A percentile compares a stretch with the other conserved stretches of the same genome.
phyloP scores from a whole-genome alignment of 441 rosid species.

The Macaranga tanarius region DNA sequence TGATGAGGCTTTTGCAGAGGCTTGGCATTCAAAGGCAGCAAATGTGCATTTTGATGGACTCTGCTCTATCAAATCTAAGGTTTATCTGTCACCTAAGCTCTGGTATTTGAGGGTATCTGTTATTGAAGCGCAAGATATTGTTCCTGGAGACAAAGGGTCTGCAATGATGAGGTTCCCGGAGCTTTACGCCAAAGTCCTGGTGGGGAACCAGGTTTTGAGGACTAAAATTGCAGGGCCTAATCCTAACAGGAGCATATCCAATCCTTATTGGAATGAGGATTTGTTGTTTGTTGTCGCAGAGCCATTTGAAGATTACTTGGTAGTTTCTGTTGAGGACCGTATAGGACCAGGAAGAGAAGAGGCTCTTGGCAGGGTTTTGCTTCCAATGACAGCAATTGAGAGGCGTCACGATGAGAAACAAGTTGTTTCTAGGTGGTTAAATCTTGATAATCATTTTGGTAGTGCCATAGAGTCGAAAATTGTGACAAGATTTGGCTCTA shows the following conservation, averaged over 20 bases:
- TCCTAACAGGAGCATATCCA: constrained; percentile 37
- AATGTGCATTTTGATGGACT: constrained; percentile 60
- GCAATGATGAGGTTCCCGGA: constrained; percentile 47
- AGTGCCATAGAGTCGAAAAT: constrained; percentile 33
- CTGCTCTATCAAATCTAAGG: constrained; percentile 44
- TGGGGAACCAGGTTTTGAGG: constrained; percentile 47
- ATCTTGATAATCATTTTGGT: constrained; percentile 41
- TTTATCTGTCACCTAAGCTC: constrained; percentile 49
- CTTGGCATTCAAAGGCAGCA: constrained; percentile 62
- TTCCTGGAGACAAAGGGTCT: constrained; percentile 46
- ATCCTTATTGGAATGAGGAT: constrained; percentile 58
- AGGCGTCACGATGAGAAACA: constrained; percentile 66
- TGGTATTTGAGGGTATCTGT: constrained; percentile 53
- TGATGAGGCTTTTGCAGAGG: constrained; percentile 48
- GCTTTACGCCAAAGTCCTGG: constrained; percentile 28
- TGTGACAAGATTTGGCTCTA: constrained; percentile 28
- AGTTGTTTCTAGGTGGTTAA: constrained; percentile 66
- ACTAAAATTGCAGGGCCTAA: constrained; percentile 48
- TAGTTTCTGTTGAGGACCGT: constrained; percentile 37
- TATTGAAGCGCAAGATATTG: constrained; percentile 64
- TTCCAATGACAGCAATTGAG: constrained; percentile 62
- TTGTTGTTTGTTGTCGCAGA: constrained; percentile 58
- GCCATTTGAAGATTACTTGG: constrained; percentile 40
- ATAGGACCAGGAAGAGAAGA: constrained; percentile 36
- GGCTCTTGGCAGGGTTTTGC: constrained; percentile 46